These are phyloP conservation scores for Malassezia sympodialis DNA, from an alignment of 1,284 basidiomycete genomes.

Conservation along the genomic window DNA sequence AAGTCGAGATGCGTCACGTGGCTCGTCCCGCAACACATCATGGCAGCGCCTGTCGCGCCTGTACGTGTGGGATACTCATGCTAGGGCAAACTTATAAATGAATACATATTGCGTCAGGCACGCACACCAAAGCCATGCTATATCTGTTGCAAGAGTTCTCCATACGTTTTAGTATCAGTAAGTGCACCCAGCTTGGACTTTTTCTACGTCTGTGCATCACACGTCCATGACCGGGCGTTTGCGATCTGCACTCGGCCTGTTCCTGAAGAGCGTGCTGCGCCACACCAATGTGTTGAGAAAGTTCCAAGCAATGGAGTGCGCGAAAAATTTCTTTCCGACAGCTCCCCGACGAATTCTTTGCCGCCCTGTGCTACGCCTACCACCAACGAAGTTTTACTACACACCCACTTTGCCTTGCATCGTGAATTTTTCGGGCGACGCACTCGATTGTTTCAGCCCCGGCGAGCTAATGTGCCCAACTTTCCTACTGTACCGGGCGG, in stretches of 20 bases:
- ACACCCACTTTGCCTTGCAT: conserved; percentile 25
- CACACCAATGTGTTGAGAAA: neutral
- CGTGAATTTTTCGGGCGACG: conserved; percentile 32
- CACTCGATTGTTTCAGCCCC: conserved; percentile 10
- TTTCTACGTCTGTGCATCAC: conserved; percentile 32
- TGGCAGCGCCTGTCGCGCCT: neutral
- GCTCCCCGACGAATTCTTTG: neutral
- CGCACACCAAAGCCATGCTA: conserved; percentile 28
- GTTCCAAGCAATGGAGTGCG: neutral
- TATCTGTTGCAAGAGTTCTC: conserved; percentile 27
- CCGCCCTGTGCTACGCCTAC: neutral
- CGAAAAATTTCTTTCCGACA: neutral
- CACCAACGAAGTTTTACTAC: conserved; percentile 9
- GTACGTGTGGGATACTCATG: neutral
- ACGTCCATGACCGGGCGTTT: conserved; percentile 32
- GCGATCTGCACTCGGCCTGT: conserved; percentile 10
- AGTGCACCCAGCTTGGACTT: conserved; percentile 29
- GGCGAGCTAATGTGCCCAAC: neutral
- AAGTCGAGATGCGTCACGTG: neutral
- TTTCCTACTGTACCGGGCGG: conserved; percentile 8
- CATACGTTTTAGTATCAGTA: conserved; percentile 30
- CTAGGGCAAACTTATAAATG: conserved; percentile 13
- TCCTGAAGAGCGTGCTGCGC: neutral
- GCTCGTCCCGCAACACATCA: neutral
- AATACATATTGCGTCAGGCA: conserved; percentile 34